Percentiles rank a stretch among this genome's conserved stretches.
Evolutionary conservation across 164 flowering plant genomes (phyloP).

Genomic region (Liquidambar formosana): DNA sequence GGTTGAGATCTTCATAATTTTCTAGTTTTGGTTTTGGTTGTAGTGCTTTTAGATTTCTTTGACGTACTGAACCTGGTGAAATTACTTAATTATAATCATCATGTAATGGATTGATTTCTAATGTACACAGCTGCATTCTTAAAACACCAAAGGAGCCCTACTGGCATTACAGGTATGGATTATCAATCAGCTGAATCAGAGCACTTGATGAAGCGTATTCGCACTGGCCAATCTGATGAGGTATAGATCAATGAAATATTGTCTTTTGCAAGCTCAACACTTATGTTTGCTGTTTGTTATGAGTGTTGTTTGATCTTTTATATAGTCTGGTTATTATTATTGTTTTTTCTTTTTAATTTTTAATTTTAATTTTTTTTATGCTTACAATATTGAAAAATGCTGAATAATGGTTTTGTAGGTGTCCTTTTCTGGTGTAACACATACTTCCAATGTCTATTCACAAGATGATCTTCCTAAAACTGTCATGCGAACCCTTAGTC

Average conservation of each 20-base stretch:
- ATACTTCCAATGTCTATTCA: constrained; percentile 56
- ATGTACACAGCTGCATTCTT: constrained; percentile 51
- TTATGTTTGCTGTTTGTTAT: neutral
- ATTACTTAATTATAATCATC: neutral
- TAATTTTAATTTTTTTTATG: neutral
- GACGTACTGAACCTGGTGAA: neutral
- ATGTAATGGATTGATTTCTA: neutral
- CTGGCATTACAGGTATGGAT: constrained; percentile 62
- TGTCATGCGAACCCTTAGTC: constrained; percentile 55
- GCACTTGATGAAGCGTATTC: constrained; percentile 68
- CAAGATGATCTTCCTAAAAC: constrained; percentile 75
- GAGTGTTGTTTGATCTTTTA: neutral
- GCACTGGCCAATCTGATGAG: constrained; percentile 71
- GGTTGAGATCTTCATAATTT: constrained; percentile 23
- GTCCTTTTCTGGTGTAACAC: constrained; percentile 59
- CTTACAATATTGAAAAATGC: neutral
- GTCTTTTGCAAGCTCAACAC: neutral
- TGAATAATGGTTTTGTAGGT: constrained; percentile 32
- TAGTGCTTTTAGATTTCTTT: neutral
- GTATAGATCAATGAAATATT: constrained; percentile 21
- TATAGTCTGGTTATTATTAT: neutral
- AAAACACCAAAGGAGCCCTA: constrained; percentile 69
- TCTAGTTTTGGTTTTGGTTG: neutral
- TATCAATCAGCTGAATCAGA: constrained; percentile 73
- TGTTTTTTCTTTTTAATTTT: neutral